phyloP scores from a whole-genome alignment of 192 early-diverging fungal species.

The Backusella morwellensis region DNA sequence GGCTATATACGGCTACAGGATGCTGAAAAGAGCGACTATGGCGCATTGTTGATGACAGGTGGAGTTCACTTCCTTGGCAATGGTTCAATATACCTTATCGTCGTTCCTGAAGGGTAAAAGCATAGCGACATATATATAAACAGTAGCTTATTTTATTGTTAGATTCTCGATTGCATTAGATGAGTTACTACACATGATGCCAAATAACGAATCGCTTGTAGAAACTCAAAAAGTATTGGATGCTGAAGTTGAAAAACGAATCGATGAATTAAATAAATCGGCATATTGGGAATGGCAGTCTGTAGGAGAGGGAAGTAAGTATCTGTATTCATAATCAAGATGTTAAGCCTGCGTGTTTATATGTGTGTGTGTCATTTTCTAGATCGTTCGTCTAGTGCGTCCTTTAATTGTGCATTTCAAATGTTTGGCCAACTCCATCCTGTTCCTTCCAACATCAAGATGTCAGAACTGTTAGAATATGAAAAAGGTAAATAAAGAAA shows the following conservation, averaged over 20 bases:
- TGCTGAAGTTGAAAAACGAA: slow-evolving; percentile 37
- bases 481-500: slow-evolving; percentile 36
- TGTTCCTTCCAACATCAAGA: slow-evolving; percentile 36
- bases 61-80: slow-evolving; percentile 54
- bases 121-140: too few relatives aligned
- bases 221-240: slow-evolving; percentile 31
- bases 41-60: slow-evolving; percentile 41
- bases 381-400: background rate
- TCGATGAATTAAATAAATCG: slow-evolving; percentile 33
- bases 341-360: too few relatives aligned
- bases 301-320: slow-evolving; percentile 29
- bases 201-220: slow-evolving; percentile 34
- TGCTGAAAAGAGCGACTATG: slow-evolving; percentile 44
- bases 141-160: too few relatives aligned
- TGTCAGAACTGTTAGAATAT: slow-evolving; percentile 40
- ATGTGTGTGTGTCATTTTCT: background rate
- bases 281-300: slow-evolving; percentile 9
- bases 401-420: slow-evolving; percentile 39
- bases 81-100: slow-evolving; percentile 50
- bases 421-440: slow-evolving; percentile 50
- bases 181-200: slow-evolving; percentile 46
- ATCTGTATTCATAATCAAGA: background rate
- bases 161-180: slow-evolving; percentile 28
- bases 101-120: slow-evolving; percentile 41
- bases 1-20: slow-evolving; percentile 45